These are phyloP conservation scores for Trichoderma sp. DNA, from an alignment of 2,329 filamentous ascomycete species.

Conservation along the genomic window DNA sequence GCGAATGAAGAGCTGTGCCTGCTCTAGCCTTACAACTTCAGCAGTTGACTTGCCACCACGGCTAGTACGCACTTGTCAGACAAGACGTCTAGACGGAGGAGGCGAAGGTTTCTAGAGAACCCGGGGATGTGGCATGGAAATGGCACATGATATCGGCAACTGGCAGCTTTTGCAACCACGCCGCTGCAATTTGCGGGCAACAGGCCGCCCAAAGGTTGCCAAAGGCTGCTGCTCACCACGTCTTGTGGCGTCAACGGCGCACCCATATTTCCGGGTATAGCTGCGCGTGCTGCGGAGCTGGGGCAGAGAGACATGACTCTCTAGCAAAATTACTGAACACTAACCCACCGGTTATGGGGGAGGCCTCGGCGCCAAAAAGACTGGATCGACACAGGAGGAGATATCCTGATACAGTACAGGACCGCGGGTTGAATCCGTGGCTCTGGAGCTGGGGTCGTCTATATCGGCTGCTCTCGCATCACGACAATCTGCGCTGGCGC, in stretches of 20 bases:
- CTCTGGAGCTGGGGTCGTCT: not conserved
- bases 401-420: not conserved
- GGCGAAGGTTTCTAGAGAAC: not conserved
- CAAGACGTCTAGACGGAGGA: not conserved
- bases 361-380: not conserved
- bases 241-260: slow-evolving; percentile 21
- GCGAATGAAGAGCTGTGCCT: not conserved
- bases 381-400: not conserved
- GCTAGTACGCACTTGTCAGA: not conserved
- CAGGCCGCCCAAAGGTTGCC: not conserved
- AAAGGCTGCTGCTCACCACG: not conserved
- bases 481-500: not conserved
- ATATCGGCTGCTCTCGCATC: not conserved
- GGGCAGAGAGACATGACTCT: slow-evolving; percentile 6
- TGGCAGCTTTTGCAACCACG: not conserved
- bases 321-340: not conserved
- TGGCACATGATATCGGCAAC: slow-evolving; percentile 14
- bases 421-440: not conserved
- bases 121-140: slow-evolving; percentile 4
- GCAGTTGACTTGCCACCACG: not conserved
- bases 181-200: not conserved
- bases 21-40: not conserved
- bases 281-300: slow-evolving; percentile 5
- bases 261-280: not conserved
- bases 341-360: slow-evolving; percentile 2